Conservation (phyloP, 164 flowering plant species). For the Chimonanthus praecox region DNA sequence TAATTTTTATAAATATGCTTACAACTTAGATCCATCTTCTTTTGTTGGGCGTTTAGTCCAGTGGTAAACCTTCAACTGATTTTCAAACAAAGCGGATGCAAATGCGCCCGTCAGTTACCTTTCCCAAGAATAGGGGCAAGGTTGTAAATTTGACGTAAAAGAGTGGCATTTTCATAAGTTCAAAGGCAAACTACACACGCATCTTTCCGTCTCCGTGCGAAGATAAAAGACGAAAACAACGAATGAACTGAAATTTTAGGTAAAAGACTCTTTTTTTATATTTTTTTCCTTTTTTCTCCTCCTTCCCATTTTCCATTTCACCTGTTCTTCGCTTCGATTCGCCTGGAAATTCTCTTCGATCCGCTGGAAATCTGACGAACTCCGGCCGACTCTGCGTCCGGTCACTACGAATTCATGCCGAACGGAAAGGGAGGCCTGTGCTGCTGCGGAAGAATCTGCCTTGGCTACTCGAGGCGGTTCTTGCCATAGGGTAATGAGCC, state of each 20-base stretch:
- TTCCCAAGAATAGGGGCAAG: too few relatives aligned
- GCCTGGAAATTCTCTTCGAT: neutral
- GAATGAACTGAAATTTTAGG: neutral
- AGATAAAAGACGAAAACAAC: neutral
- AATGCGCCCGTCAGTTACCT: neutral
- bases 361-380: neutral
- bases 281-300: neutral
- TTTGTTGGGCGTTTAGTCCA: neutral
- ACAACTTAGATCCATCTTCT: neutral
- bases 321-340: neutral
- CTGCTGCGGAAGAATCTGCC: neutral
- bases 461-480: constrained; percentile 6
- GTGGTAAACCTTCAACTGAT: neutral
- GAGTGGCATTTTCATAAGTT: neutral
- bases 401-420: constrained; percentile 14
- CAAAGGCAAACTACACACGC: neutral
- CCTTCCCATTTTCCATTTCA: neutral
- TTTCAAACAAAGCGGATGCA: neutral
- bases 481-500: constrained; percentile 33
- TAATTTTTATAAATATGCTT: too few relatives aligned
- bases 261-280: too few relatives aligned
- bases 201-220: neutral
- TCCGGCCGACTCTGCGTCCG: neutral
- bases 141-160: too few relatives aligned
- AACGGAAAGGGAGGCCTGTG: constrained; percentile 10